Percentiles rank a stretch among this genome's conserved stretches.
phyloP scores from a whole-genome alignment of 805 yeast species.

The Wickerhamomyces sydowiorum region DNA sequence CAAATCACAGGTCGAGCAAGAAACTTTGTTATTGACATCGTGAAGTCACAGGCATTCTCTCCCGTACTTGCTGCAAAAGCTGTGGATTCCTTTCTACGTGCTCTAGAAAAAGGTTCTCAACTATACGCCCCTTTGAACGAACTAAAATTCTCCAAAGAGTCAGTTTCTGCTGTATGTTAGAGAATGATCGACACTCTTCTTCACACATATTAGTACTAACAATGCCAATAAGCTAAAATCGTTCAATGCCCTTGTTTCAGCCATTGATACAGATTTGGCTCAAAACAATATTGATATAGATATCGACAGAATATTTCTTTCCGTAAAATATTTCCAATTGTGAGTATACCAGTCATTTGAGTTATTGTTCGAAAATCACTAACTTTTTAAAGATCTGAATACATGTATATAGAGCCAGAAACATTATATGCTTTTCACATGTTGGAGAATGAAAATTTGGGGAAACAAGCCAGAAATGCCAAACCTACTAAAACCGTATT shows the following conservation, averaged over 20 bases:
- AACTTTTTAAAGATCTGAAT: conserved; percentile 1
- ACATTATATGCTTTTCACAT: conserved; percentile 23
- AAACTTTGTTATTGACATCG: not conserved
- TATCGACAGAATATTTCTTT: not conserved
- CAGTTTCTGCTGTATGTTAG: conserved; percentile 7
- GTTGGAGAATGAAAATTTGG: conserved; percentile 8
- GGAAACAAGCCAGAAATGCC: conserved; percentile 5
- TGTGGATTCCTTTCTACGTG: not conserved
- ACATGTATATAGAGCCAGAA: conserved; percentile 24
- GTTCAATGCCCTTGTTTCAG: not conserved
- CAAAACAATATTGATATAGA: not conserved
- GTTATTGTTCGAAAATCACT: not conserved
- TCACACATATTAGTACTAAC: too few species aligned
- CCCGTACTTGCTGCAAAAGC: not conserved
- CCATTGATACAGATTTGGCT: not conserved
- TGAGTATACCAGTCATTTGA: not conserved
- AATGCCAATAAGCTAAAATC: not conserved
- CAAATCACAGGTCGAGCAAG: not conserved
- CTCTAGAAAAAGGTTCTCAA: not conserved
- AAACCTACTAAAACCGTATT: conserved; percentile 11
- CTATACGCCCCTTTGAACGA: conserved; percentile 3
- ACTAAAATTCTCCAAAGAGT: conserved; percentile 2
- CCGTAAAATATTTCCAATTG: not conserved
- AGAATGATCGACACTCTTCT: not conserved
- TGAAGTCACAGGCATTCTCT: not conserved